Evolutionary conservation across 768 basidiomycete species (phyloP).

Genomic region (Xerocomellus intermedius): DNA sequence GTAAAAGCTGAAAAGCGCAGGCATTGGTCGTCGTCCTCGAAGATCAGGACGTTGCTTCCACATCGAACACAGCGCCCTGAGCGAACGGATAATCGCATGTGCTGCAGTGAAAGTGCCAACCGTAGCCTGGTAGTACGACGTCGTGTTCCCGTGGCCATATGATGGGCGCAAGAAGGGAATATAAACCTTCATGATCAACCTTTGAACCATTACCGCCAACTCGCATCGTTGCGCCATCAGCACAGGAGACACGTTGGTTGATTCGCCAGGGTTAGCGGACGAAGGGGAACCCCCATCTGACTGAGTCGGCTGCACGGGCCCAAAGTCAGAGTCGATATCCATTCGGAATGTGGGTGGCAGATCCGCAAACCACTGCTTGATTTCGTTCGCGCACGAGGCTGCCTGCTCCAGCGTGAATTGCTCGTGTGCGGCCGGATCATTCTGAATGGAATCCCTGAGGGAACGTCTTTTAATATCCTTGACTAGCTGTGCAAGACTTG

Average conservation of each 20-base stretch:
- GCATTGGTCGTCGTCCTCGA: conserved; percentile 34
- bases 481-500: conserved; percentile 61
- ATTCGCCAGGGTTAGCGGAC: conserved; percentile 15
- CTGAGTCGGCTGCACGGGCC: conserved; percentile 12
- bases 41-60: conserved; percentile 38
- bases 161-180: conserved; percentile 59
- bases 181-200: conserved; percentile 62
- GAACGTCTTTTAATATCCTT: conserved; percentile 58
- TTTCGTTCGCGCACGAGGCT: conserved; percentile 51
- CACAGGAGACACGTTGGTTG: conserved; percentile 29
- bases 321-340: conserved; percentile 34
- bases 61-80: conserved; percentile 40
- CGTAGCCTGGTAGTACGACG: conserved; percentile 49
- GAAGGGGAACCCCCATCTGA: conserved; percentile 5
- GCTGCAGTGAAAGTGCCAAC: conserved; percentile 64
- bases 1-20: conserved; percentile 55
- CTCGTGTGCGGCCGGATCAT: conserved; percentile 23
- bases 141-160: conserved; percentile 22
- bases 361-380: conserved; percentile 51
- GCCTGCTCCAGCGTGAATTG: conserved; percentile 62
- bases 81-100: conserved; percentile 58
- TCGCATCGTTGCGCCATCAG: conserved; percentile 56
- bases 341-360: conserved; percentile 53
- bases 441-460: conserved; percentile 38
- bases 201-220: conserved; percentile 56